Base-by-base conservation (phyloP, 208 protist genomes). In the Trypanosoma platydactyli region DNA sequence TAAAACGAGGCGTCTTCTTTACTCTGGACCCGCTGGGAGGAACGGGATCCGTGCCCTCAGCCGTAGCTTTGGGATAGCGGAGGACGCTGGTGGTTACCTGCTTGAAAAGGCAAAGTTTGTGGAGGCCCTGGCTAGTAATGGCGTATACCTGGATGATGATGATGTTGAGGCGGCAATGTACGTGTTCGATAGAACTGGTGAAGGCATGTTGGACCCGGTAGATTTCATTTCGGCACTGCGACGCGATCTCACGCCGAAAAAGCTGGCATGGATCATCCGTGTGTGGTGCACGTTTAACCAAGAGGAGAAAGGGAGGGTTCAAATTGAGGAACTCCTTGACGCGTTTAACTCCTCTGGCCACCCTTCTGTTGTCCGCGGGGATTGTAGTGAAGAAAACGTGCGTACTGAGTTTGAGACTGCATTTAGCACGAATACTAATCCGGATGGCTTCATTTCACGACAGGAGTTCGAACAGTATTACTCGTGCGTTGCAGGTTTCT, bases 401-500 rank as follows among this genome's bases (percentile, higher is more conserved):
- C 50, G 57, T 27, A 27, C 64, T 18, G 84, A 92, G 48, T 91
- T 96, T 59, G 51, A 68, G 24, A 22, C 70, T 0, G 81, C 81
- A 3, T 96, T 96, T 58, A 92, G 83, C 77, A 71, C 60, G n/a
- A 63, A n/a, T 12, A 94, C 91, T 0, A 96, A 96, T 64, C 88
- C 91, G 3, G 80, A 88, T 53, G 88, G 91, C 15, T 49, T 65
- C 20, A 68, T 96, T 24, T 89, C 80, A 22, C 68, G 66, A 49
- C 84, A 94, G 59, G 91, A 96, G 70, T 94, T 94, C 48, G 70
- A 86, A 61, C 73, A 96, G 79, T 94, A 94, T 71, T 93, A 86
- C 71, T 68, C 76, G 11, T 86, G 83, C 22, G 66, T 96, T 5
- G 87, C 84, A 16, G 70, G 66, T 13, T 38, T 71, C 6, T 81